Conservation (phyloP, 176 grass and related monocot species). For the Elaeis guineensis region DNA sequence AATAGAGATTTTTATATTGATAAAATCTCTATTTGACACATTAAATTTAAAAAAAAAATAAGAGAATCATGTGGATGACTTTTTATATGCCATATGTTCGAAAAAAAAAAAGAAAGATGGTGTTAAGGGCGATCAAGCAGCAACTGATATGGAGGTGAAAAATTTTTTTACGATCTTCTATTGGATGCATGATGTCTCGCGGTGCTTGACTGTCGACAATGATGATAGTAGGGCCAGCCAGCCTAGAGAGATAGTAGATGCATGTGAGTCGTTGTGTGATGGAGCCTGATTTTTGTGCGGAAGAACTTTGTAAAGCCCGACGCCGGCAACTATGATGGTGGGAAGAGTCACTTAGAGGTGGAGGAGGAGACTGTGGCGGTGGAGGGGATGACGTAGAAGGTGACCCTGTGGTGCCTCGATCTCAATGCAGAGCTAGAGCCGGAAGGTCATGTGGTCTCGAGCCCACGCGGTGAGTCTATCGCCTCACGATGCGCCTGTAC, state of each 20-base stretch:
- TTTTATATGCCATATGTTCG: too few relatives aligned
- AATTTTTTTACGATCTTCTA: conserved; percentile 84
- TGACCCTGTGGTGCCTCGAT: conserved; percentile 31
- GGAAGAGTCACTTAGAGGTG: too few relatives aligned
- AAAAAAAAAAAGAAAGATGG: too few relatives aligned
- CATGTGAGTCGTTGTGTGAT: conserved; percentile 10
- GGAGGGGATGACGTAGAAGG: conserved; percentile 22
- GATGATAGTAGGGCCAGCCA: too few relatives aligned
- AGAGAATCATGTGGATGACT: too few relatives aligned
- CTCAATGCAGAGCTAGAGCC: conserved; percentile 66
- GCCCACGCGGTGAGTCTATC: too few relatives aligned
- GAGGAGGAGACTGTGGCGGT: not conserved
- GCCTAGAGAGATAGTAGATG: too few relatives aligned
- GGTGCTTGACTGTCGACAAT: too few relatives aligned
- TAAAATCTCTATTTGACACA: too few relatives aligned
- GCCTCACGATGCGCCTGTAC: too few relatives aligned
- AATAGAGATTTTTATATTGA: too few relatives aligned
- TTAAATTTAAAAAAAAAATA: too few relatives aligned
- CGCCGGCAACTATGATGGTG: not conserved
- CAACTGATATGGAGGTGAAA: conserved; percentile 59
- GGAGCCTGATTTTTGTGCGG: conserved; percentile 55
- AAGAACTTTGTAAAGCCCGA: conserved; percentile 46
- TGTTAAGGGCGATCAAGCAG: not conserved
- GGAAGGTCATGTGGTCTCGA: conserved; percentile 2
- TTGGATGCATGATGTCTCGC: conserved; percentile 39